Evolutionary conservation across 2,329 filamentous ascomycete genomes (phyloP).

Genomic region (Zymoseptoria tritici): DNA sequence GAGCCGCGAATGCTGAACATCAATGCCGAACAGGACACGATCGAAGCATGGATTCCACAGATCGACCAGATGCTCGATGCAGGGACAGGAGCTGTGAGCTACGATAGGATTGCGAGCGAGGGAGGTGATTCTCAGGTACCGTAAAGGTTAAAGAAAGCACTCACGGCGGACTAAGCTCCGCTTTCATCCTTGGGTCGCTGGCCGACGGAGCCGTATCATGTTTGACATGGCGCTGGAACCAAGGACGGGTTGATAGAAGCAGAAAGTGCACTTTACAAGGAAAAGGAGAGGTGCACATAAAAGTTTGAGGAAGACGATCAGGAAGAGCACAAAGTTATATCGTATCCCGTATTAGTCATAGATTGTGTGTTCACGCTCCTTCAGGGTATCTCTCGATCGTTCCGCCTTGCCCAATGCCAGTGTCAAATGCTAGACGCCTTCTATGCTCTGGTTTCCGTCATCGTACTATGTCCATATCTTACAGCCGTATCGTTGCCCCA

Average conservation of each 20-base stretch:
- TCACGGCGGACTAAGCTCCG: not conserved
- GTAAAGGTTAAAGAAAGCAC: not conserved
- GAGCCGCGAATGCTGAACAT: slow-evolving; percentile 1
- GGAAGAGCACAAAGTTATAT: not conserved
- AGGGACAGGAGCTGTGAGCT: not conserved
- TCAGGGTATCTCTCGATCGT: not conserved
- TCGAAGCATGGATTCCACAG: not conserved
- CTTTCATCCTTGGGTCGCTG: not conserved
- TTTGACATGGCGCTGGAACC: no score
- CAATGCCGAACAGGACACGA: not conserved
- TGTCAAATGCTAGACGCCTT: slow-evolving; percentile 1
- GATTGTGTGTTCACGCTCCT: not conserved
- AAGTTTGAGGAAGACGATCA: not conserved
- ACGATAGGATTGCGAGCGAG: not conserved
- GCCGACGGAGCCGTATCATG: not conserved
- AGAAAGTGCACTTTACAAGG: no score
- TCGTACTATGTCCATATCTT: slow-evolving; percentile 4
- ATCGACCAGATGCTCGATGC: not conserved
- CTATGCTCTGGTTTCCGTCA: slow-evolving; percentile 2
- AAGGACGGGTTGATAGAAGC: not conserved
- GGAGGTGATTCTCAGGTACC: not conserved
- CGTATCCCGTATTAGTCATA: not conserved
- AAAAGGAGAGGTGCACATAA: no score
- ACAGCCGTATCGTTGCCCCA: slow-evolving; percentile 63
- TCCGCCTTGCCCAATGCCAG: not conserved